Evolutionary conservation across 2,329 filamentous ascomycete species (phyloP).

Genomic region (Clarireedia monteithiana): DNA sequence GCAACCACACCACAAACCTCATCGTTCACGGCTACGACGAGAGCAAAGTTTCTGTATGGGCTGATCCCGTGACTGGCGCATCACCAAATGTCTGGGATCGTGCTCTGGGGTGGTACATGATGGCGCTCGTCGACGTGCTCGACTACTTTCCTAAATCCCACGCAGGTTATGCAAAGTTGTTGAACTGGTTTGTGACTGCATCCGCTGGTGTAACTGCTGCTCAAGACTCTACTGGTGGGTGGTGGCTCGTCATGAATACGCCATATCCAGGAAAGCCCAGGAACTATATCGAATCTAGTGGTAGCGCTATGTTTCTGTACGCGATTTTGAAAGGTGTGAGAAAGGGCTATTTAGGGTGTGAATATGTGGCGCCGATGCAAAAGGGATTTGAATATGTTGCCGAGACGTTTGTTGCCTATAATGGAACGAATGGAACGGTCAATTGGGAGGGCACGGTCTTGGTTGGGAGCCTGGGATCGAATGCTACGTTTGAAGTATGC

Average conservation of each 20-base stretch:
- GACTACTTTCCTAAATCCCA: constrained; percentile 24
- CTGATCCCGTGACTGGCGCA: constrained; percentile 29
- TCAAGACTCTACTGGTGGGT: not conserved
- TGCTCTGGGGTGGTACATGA: constrained; percentile 33
- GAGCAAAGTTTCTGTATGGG: constrained; percentile 30
- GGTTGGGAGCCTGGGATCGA: constrained; percentile 18
- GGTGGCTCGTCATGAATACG: constrained; percentile 7
- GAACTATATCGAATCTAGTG: constrained; percentile 5
- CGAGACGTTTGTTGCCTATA: constrained; percentile 14
- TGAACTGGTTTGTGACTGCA: not conserved
- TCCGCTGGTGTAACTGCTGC: not conserved
- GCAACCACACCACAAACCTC: constrained; percentile 23
- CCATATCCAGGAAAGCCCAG: constrained; percentile 1
- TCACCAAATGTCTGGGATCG: constrained; percentile 33
- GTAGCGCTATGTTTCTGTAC: constrained; percentile 1
- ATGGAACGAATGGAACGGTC: constrained; percentile 12
- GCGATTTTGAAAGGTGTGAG: constrained; percentile 2
- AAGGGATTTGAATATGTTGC: constrained; percentile 18
- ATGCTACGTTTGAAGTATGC: constrained; percentile 20
- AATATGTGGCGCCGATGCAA: constrained; percentile 14
- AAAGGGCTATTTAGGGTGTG: constrained; percentile 1
- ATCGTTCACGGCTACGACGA: constrained; percentile 32
- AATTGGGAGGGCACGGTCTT: constrained; percentile 21
- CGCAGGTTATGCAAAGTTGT: not conserved
- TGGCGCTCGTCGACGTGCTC: constrained; percentile 32